Percentiles rank a stretch among this genome's conserved stretches.
phyloP scores from a whole-genome alignment of 768 basidiomycete genomes.

The Leccinum longicurvipes region DNA sequence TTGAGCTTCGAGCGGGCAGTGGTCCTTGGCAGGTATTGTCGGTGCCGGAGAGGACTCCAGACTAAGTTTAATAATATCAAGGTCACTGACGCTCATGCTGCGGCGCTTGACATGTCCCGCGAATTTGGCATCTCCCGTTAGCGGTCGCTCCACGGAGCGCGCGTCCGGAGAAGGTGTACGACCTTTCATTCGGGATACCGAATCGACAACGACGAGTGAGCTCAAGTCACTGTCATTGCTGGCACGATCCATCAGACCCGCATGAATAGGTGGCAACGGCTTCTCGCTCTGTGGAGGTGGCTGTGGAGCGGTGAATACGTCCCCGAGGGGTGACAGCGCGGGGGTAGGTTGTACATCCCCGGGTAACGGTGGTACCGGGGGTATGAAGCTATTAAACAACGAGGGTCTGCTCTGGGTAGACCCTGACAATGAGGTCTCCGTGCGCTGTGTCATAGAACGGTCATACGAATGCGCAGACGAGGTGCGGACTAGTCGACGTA shows the following conservation, averaged over 20 bases:
- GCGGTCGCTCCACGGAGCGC: slow-evolving; percentile 25
- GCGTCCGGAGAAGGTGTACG: slow-evolving; percentile 32
- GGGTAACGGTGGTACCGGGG: slow-evolving; percentile 49
- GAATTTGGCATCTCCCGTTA: slow-evolving; percentile 26
- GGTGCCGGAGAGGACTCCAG: slow-evolving; percentile 35
- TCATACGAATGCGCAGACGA: slow-evolving; percentile 15
- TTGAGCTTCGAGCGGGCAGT: slow-evolving; percentile 18
- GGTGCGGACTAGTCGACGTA: slow-evolving; percentile 32
- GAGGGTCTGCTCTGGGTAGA: slow-evolving; percentile 27
- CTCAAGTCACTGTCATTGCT: slow-evolving; percentile 48
- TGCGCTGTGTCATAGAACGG: slow-evolving; percentile 46
- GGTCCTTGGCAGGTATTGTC: slow-evolving; percentile 35
- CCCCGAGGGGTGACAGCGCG: slow-evolving; percentile 44
- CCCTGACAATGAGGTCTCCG: slow-evolving; percentile 41
- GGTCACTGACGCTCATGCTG: slow-evolving; percentile 72
- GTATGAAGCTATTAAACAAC: slow-evolving; percentile 36
- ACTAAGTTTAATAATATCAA: slow-evolving; percentile 49
- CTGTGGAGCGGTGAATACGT: slow-evolving; percentile 44
- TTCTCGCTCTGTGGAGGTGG: slow-evolving; percentile 43
- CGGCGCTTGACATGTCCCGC: slow-evolving; percentile 48
- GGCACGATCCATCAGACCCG: slow-evolving; percentile 31
- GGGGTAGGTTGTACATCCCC: slow-evolving; percentile 37
- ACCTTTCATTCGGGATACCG: slow-evolving; percentile 37
- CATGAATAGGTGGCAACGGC: slow-evolving; percentile 60
- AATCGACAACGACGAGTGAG: slow-evolving; percentile 58